These are phyloP conservation scores for Senna siamea DNA, from an alignment of 306 rosid species.

Conservation along the genomic window DNA sequence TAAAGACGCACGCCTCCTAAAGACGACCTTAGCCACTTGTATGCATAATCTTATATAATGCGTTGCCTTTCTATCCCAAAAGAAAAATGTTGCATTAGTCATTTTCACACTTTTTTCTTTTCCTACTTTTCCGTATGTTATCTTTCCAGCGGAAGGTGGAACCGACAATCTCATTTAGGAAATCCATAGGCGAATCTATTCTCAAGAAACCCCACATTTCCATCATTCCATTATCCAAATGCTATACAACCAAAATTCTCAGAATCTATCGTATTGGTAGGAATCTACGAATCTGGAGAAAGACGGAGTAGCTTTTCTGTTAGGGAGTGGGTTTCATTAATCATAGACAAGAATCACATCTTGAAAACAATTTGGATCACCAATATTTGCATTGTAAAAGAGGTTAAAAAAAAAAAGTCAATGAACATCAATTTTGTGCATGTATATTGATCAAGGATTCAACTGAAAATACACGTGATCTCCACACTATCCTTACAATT, in stretches of 20 bases:
- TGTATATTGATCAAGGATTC: constrained; percentile 36
- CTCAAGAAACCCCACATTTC: background rate
- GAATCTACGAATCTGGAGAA: background rate
- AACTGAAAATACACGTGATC: constrained; percentile 49
- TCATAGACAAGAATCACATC: background rate
- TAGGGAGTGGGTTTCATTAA: background rate
- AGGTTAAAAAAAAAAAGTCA: background rate
- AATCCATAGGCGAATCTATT: background rate
- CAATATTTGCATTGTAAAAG: background rate
- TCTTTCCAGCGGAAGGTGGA: background rate
- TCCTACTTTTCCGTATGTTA: background rate
- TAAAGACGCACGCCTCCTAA: background rate
- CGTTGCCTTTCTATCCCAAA: background rate
- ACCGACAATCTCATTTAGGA: background rate
- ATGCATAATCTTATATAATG: background rate
- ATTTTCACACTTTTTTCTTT: background rate
- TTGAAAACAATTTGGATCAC: background rate
- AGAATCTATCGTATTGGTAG: background rate
- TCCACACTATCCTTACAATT: constrained; percentile 56
- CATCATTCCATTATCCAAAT: background rate
- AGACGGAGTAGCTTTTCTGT: background rate
- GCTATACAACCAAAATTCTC: background rate
- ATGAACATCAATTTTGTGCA: constrained; percentile 43
- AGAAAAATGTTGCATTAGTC: background rate
- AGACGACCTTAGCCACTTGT: background rate